Percentiles rank a stretch among this genome's conserved stretches.
Conservation (phyloP, 805 yeast genomes). For the Candida awuae region DNA sequence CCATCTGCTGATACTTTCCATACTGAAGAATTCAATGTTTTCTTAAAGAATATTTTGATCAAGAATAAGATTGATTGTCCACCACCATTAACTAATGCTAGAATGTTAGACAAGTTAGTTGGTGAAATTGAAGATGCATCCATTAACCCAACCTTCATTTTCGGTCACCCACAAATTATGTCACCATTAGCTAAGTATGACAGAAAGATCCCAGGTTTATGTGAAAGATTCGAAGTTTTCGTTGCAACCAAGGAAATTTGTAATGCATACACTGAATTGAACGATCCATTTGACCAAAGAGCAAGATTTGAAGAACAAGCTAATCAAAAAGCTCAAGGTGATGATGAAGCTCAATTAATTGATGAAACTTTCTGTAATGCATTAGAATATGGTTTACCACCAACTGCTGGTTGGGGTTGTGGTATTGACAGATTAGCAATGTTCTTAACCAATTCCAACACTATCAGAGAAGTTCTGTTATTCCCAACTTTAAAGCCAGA, state of each 20-base stretch:
- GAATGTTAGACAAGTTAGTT: conserved; percentile 97
- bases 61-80: conserved; percentile 82
- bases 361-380: conserved; percentile 98
- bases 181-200: conserved; percentile 97
- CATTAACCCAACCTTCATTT: conserved; percentile 94
- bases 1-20: conserved; percentile 94
- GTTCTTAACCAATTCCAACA: conserved; percentile 94
- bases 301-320: conserved; percentile 98
- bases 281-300: conserved; percentile 98
- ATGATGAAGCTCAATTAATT: conserved; percentile 94
- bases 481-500: conserved; percentile 99
- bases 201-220: conserved; percentile 84
- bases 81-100: conserved; percentile 88
- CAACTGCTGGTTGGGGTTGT: conserved; percentile 99
- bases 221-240: conserved; percentile 97
- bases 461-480: conserved; percentile 93
- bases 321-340: conserved; percentile 97
- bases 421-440: conserved; percentile 97
- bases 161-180: conserved; percentile 99
- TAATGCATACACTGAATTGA: conserved; percentile 97
- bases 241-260: conserved; percentile 98
- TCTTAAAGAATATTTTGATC: conserved; percentile 71
- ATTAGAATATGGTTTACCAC: conserved; percentile 96
- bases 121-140: conserved; percentile 94
- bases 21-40: conserved; percentile 86